A percentile compares a stretch with the other conserved stretches of the same genome.
These are phyloP conservation scores for Gyromitra esculenta DNA, from an alignment of 2,329 filamentous ascomycete genomes.

Conservation along the genomic window DNA sequence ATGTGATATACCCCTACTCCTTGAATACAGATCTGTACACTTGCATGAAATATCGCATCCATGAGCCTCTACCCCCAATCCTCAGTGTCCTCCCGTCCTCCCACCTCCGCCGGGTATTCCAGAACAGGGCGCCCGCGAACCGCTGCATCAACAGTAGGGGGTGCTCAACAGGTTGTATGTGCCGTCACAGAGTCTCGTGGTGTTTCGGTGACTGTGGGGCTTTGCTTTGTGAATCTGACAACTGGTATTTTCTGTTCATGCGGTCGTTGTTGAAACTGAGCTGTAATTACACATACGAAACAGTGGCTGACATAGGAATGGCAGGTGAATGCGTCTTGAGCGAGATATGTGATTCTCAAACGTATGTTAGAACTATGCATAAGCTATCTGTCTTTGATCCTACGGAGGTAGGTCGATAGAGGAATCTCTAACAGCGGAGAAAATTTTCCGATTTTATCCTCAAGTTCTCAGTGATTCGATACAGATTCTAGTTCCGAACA, in stretches of 20 bases:
- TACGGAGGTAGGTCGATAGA: conserved; percentile 63
- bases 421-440: not conserved
- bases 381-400: conserved; percentile 85
- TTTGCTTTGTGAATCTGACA: conserved; percentile 86
- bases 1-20: conserved; percentile 41
- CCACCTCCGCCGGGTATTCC: conserved; percentile 43
- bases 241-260: conserved; percentile 71
- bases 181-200: conserved; percentile 89
- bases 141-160: conserved; percentile 68
- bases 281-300: conserved; percentile 27
- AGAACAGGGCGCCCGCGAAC: conserved; percentile 66
- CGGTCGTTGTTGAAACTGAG: conserved; percentile 8
- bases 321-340: conserved; percentile 70
- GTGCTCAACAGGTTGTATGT: conserved; percentile 80
- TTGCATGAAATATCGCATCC: conserved; percentile 37
- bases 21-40: conserved; percentile 34
- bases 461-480: conserved; percentile 35
- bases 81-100: conserved; percentile 34
- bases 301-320: conserved; percentile 40
- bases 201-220: conserved; percentile 81
- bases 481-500: conserved; percentile 79
- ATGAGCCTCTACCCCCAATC: conserved; percentile 42
- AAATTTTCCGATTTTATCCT: conserved; percentile 5
- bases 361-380: conserved; percentile 86
- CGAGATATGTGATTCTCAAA: conserved; percentile 92